Base-by-base conservation (phyloP, 2,329 filamentous ascomycete species). In the Pseudodiploospora longispora region DNA sequence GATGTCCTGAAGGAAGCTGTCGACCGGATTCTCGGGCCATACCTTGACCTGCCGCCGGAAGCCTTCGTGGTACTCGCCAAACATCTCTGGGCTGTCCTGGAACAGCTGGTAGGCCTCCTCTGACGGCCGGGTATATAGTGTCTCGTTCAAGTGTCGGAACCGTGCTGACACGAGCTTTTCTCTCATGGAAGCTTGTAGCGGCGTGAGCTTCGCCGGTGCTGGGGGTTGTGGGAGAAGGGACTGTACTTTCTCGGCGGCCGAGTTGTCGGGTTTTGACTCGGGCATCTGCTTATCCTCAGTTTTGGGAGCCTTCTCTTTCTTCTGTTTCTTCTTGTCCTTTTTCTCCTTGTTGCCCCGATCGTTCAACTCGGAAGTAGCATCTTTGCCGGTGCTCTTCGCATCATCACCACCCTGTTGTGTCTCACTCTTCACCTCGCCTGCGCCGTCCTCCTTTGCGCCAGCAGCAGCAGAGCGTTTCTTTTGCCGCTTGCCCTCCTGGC, bases 71-170 rank as follows among this genome's bases (percentile, higher is more conserved):
- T 98, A 98, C 67, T 97, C 90, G 54, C 80, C 76, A 68, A 97
- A 98, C 76, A 97, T 90, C 60, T 95, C 87, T 0, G 93, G 93
- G 40, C 87, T 87, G 31, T 85, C 74, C 41, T 79, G 72, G 70
- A 98, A 97, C 27, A 97, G 80, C 41, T 76, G 69, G 54, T 93
- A 80, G n/a, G 93, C 86, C 52, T 93, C 82, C 32, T 74, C 72
- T 0, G 93, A 98, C 1, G 90, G 87, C 6, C 83, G 87, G 4
- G 91, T 97, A 70, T 98, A 98, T 10, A 98, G 82, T 0, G 88
- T 91, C 70, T 98, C 86, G 65, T 98, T 98, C 49, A 98, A 81
- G 66, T 97, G 89, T 51, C 93, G 88, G 77, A 98, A 98, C 47
- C 93, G 89, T 1, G 93, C 90, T 7, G 90, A 94, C 50, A 95